These are phyloP conservation scores for Pythium utonaiense DNA, from an alignment of 352 stramenopile genomes.

Conservation along the genomic window DNA sequence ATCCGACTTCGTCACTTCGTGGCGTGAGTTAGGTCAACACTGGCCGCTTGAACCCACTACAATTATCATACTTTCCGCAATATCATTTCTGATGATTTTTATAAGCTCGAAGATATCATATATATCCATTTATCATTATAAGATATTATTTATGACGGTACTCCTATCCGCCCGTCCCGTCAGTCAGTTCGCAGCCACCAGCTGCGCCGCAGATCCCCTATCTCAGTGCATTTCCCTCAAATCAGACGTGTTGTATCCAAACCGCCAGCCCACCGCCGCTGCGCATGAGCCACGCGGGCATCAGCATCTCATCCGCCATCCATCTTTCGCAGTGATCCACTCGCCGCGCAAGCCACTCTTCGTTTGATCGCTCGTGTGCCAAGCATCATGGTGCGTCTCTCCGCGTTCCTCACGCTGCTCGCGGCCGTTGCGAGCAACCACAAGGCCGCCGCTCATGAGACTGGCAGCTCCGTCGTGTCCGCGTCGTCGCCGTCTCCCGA, in stretches of 20 bases:
- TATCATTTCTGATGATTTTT: not conserved
- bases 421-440: not conserved
- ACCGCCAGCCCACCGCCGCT: not conserved
- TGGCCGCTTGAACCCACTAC: not conserved
- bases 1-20: conserved; percentile 4
- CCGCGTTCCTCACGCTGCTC: conserved; percentile 12
- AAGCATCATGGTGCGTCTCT: conserved; percentile 5
- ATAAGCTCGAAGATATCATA: no score
- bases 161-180: not conserved
- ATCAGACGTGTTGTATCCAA: conserved; percentile 2
- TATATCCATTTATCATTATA: not conserved
- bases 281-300: not conserved
- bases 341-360: not conserved
- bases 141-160: not conserved
- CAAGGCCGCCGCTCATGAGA: not conserved
- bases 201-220: not conserved
- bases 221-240: not conserved
- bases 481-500: not conserved
- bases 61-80: not conserved
- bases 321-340: not conserved
- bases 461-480: not conserved
- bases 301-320: conserved; percentile 3
- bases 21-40: not conserved
- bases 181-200: conserved; percentile 1
- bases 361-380: not conserved